These are phyloP conservation scores for Pseudohyphozyma bogoriensis DNA, from an alignment of 768 basidiomycete genomes.

Conservation along the genomic window DNA sequence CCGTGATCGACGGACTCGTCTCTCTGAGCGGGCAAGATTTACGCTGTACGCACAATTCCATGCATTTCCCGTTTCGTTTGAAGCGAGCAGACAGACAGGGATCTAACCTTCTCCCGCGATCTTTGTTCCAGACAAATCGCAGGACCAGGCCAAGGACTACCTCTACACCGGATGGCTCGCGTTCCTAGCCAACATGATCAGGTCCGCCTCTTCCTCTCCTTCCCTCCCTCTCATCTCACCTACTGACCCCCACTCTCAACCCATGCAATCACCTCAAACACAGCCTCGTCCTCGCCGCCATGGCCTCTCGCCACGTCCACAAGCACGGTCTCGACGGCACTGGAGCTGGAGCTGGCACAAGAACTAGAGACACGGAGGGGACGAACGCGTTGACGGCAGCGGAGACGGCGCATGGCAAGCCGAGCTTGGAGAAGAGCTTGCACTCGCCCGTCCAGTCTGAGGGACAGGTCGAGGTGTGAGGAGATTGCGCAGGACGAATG, in stretches of 20 bases:
- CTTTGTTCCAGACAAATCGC: slow-evolving; percentile 9
- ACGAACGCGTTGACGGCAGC: neutral
- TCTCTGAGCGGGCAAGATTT: slow-evolving; percentile 3
- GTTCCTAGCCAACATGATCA: slow-evolving; percentile 16
- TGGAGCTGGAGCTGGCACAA: neutral
- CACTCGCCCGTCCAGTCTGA: neutral
- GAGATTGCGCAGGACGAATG: too few species aligned
- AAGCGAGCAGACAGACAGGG: neutral
- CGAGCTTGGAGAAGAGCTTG: neutral
- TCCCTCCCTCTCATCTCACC: neutral
- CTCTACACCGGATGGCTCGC: slow-evolving; percentile 22
- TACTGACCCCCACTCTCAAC: neutral
- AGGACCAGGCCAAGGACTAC: neutral
- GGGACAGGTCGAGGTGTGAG: neutral
- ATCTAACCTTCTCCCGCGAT: neutral
- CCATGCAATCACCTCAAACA: too few species aligned
- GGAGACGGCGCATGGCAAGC: neutral
- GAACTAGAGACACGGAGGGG: neutral
- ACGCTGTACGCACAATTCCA: neutral
- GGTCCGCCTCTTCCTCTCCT: neutral
- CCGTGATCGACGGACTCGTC: slow-evolving; percentile 2
- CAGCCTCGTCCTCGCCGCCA: slow-evolving; percentile 18
- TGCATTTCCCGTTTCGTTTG: neutral
- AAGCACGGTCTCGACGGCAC: slow-evolving; percentile 12
- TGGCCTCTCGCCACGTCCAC: slow-evolving; percentile 21